These are phyloP conservation scores for Ilex asprella DNA, from an alignment of 257 asterid species.

Conservation along the genomic window DNA sequence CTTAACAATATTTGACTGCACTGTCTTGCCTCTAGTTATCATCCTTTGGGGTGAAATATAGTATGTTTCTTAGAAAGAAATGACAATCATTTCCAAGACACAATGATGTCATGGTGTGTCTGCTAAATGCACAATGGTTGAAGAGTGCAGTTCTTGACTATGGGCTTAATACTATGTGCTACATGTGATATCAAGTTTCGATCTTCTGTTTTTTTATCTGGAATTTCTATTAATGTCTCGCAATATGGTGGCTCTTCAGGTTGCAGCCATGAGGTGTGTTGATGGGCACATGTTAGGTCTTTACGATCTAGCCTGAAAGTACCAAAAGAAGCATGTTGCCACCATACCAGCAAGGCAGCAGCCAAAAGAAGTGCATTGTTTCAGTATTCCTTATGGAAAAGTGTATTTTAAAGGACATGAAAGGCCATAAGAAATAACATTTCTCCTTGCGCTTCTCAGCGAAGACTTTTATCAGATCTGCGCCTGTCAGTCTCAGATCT, in stretches of 20 bases:
- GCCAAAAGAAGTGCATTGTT: too few relatives aligned
- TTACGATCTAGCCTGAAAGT: constrained; percentile 51
- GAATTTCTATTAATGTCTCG: neutral
- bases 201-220: neutral
- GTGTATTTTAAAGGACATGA: neutral
- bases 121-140: neutral
- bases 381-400: too few relatives aligned
- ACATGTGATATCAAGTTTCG: too few relatives aligned
- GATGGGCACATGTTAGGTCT: constrained; percentile 91
- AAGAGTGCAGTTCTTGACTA: neutral
- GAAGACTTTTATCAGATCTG: too few relatives aligned
- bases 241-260: constrained; percentile 32
- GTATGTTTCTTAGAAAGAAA: neutral
- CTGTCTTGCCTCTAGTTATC: neutral
- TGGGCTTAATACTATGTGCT: neutral
- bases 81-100: neutral
- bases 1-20: neutral
- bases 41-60: neutral
- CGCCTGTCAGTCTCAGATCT: too few relatives aligned
- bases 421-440: neutral
- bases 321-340: neutral
- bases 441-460: too few relatives aligned
- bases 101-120: too few relatives aligned
- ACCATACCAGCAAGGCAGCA: neutral
- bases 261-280: constrained; percentile 68